Evolutionary conservation across 768 basidiomycete genomes (phyloP), one percentile per base, ranked within the genome.

Genomic region (Lyophyllum semitale): DNA sequence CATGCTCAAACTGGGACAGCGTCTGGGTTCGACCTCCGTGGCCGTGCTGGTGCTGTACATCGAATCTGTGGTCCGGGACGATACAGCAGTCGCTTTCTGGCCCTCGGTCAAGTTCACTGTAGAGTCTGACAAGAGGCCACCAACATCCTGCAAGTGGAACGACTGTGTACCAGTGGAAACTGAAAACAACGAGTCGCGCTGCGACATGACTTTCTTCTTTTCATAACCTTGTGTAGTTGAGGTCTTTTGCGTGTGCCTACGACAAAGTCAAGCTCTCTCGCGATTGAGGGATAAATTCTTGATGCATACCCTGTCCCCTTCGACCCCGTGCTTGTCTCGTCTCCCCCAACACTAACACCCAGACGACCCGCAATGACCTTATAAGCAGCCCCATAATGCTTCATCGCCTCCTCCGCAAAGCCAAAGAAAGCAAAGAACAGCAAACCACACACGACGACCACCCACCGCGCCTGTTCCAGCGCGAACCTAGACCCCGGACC

Each of bases 391-490:
- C 46, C 8, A 62, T 83, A 85, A 51, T 79, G 71, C 48, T 66
- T 73, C 54, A 71, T 71, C 2, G 81, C 81, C 60, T 84, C 83
- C 35, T 77, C 75, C 8, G 77, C 78, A 48, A 84, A 77, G 2
- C 83, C 84, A 60, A 86, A 85, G 74, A 85, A 82, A 11, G 69
- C 61, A 61, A 86, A 85, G 68, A 85, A 83, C 7, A 78, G 25
- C 11, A 84, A 60, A 2, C 73, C 78, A 55, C 74, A 78, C 9
- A 71, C 52, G 15, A 79, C 69, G 22, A 68, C 51, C 11, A 73
- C 51, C 78, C 78, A 82, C 23, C 81, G 75, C 6, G 59, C 63
- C 50, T 71, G 57, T 60, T 77, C 74, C 32, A 80, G n/a, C 9
- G 9, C 52, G 20, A 20, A 49, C 22, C 13, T 58, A 60, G 4